phyloP scores from a whole-genome alignment of 2,329 filamentous ascomycete species.

The Alternaria arborescens region DNA sequence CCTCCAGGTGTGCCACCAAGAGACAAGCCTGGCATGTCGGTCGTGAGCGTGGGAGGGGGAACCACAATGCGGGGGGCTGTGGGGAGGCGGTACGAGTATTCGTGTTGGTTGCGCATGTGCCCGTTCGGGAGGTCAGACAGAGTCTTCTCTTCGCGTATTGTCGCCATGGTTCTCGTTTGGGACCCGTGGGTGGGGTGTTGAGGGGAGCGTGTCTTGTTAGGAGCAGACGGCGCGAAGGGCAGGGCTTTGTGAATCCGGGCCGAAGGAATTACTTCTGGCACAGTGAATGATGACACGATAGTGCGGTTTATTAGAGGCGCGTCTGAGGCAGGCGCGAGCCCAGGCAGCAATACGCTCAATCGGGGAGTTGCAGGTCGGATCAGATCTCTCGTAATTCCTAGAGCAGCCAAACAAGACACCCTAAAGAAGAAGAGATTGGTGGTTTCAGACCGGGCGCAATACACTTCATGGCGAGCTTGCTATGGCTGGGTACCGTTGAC shows the following conservation, averaged over 20 bases:
- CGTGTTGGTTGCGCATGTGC: constrained; percentile 42
- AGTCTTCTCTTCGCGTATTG: constrained; percentile 36
- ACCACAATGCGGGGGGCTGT: constrained; percentile 60
- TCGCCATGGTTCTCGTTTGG: constrained; percentile 11
- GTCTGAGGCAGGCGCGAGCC: constrained; percentile 1
- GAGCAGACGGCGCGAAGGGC: neutral
- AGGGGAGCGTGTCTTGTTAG: neutral
- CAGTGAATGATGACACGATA: neutral
- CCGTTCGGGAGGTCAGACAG: constrained; percentile 40
- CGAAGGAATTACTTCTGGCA: neutral
- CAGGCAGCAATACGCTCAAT: neutral
- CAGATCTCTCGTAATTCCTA: neutral
- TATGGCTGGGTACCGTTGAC: neutral
- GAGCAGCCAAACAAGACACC: neutral
- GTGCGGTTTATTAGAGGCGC: neutral
- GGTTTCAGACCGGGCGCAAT: neutral
- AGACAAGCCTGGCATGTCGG: constrained; percentile 51
- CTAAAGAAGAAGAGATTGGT: neutral
- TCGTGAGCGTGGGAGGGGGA: constrained; percentile 55
- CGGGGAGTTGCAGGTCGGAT: neutral
- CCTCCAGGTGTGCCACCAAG: constrained; percentile 30
- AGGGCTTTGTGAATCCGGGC: neutral
- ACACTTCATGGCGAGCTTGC: neutral
- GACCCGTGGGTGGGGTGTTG: neutral
- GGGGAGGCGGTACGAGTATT: constrained; percentile 58